Base-by-base conservation (phyloP, 257 asterid species). In the Coffea canephora region DNA sequence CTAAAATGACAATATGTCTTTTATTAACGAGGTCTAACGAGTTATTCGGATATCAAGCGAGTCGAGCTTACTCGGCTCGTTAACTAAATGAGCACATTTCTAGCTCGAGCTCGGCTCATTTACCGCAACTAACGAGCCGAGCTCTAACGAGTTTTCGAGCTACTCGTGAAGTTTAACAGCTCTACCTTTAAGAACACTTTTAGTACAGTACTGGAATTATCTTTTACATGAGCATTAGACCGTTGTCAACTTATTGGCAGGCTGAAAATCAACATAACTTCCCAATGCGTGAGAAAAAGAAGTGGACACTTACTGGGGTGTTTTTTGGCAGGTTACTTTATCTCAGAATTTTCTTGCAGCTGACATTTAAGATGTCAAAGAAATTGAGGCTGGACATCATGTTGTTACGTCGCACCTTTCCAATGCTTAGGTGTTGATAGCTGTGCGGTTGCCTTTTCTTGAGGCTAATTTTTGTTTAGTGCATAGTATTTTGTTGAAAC, bases 311-410 rank as follows among this genome's bases (percentile, higher is more conserved):
- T 49, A 19, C 1, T 71, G 1, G 50, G 21, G 77, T 68, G 67
- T 73, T 83, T 36, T 49, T 49, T 82, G 80, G 84, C 91, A 93
- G 99, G 95, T 93, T 45, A 46, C 97, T 41, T 79, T 93, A 43
- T 84, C 92, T 4, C 92, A 83, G 21, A 88, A 90, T 81, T 93
- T 93, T 80, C 96, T 95, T 39, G 92, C 91, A 8, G 91, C 96
- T 31, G 99, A 95, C 85, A 77, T 91, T 39, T 95, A 27, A 83
- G 85, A 54, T 54, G 52, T 55, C 59, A n/a, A 27, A 43, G 59
- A 54, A 9, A 59, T 39, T 62, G 62, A 49, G 49, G 73, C 18
- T 12, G 15, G 48, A 21, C 23, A 8, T 54, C 21, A 15, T 71
- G 23, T 31, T 43, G 21, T 4, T 19, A 21, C 12, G 19, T 21